Conservation (phyloP, 768 basidiomycete species). For the Pholiota conissans region DNA sequence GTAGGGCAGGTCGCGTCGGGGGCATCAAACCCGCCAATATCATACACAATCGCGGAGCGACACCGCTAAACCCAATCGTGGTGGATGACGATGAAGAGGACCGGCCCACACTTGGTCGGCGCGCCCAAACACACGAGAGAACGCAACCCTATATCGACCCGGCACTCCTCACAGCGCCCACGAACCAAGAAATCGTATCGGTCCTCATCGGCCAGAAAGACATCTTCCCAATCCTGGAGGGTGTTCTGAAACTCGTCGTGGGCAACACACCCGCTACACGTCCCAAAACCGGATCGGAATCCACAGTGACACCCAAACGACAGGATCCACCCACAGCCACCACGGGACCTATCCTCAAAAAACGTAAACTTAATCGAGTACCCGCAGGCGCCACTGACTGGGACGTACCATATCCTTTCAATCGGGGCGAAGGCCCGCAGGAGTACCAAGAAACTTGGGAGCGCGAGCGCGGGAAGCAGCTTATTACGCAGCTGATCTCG, state of each 20-base stretch:
- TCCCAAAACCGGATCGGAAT: conserved; percentile 11
- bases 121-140: conserved; percentile 4
- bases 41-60: conserved; percentile 48
- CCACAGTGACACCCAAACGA: neutral
- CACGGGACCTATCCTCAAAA: conserved; percentile 40
- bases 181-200: conserved; percentile 58
- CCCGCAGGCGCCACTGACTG: conserved; percentile 82
- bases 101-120: conserved; percentile 27
- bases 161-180: conserved; percentile 44
- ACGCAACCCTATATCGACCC: conserved; percentile 35
- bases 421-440: conserved; percentile 66
- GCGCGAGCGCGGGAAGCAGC: conserved; percentile 57
- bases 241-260: conserved; percentile 58
- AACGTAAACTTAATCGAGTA: conserved; percentile 62
- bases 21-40: conserved; percentile 61
- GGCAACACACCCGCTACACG: conserved; percentile 21
- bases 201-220: conserved; percentile 65
- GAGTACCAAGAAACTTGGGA: conserved; percentile 69
- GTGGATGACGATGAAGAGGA: conserved; percentile 66
- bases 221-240: conserved; percentile 64
- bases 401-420: conserved; percentile 83
- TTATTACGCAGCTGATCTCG: conserved; percentile 59
- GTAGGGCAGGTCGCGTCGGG: conserved; percentile 69
- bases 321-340: neutral
- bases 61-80: conserved; percentile 66